phyloP scores from a whole-genome alignment of 768 basidiomycete genomes.

The Sarcodon aspratus region DNA sequence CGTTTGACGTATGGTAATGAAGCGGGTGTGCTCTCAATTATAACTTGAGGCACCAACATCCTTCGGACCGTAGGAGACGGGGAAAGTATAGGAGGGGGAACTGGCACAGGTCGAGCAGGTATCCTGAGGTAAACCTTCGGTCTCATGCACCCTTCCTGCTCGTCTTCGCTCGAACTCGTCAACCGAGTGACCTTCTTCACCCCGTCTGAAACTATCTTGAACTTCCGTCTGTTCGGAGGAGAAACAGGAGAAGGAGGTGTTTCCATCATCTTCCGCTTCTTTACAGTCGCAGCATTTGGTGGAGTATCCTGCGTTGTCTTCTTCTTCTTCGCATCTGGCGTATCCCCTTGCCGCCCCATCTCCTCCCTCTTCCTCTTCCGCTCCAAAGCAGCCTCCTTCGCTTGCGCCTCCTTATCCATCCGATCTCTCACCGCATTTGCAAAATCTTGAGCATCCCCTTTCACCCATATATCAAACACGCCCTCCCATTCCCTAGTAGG shows the following conservation, averaged over 20 bases:
- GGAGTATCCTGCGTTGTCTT: neutral
- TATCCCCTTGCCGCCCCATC: constrained; percentile 17
- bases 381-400: constrained; percentile 43
- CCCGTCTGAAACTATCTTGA: neutral
- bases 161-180: neutral
- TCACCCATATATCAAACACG: constrained; percentile 83
- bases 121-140: neutral
- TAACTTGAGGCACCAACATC: neutral
- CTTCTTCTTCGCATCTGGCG: neutral
- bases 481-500: constrained; percentile 83
- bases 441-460: constrained; percentile 81
- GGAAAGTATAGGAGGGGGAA: neutral
- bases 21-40: too few relatives aligned
- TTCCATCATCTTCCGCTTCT: too few relatives aligned
- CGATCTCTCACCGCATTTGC: constrained; percentile 48
- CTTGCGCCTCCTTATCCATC: constrained; percentile 40
- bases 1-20: too few relatives aligned
- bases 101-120: neutral
- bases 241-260: neutral
- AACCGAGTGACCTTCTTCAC: neutral
- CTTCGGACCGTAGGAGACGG: neutral
- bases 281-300: neutral
- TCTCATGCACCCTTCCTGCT: neutral
- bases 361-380: constrained; percentile 48
- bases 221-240: neutral